Conservation (phyloP, 495 filamentous ascomycete species). For the Podospora didyma region DNA sequence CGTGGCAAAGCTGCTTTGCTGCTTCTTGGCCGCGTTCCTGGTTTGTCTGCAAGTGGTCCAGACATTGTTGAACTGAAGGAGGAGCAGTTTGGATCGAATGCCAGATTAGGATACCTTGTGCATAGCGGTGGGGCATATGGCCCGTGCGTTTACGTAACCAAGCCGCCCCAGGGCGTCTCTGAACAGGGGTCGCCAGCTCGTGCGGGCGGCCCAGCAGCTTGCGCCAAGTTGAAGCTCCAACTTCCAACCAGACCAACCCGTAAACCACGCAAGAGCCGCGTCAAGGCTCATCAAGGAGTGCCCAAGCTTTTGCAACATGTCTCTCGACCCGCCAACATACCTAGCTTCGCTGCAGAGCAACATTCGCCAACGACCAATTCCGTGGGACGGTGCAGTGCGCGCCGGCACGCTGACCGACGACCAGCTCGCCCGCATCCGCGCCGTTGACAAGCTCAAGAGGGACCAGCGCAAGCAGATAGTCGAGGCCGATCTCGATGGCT, state of each 20-base stretch:
- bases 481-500: constrained; percentile 72
- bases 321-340: constrained; percentile 85
- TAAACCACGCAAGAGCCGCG: not conserved
- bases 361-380: constrained; percentile 88
- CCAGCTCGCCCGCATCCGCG: constrained; percentile 93
- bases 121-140: too few species aligned
- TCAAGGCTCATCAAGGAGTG: not conserved
- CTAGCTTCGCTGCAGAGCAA: constrained; percentile 90
- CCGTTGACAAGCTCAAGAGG: constrained; percentile 92
- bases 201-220: not conserved
- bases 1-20: too few species aligned
- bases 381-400: constrained; percentile 96
- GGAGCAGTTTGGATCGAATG: too few species aligned
- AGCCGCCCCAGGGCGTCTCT: too few species aligned
- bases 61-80: too few species aligned
- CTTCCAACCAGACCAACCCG: not conserved
- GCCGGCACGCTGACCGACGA: constrained; percentile 90
- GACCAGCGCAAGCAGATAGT: constrained; percentile 73
- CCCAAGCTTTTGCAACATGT: constrained; percentile 39
- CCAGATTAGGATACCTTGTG: too few species aligned
- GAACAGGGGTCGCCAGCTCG: not conserved
- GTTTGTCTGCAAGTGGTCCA: too few species aligned
- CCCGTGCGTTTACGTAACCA: too few species aligned
- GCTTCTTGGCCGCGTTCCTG: too few species aligned
- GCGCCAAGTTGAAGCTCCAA: not conserved